Conservation (phyloP, 2,329 filamentous ascomycete genomes). For the Ophiocordyceps camponoti-floridani region DNA sequence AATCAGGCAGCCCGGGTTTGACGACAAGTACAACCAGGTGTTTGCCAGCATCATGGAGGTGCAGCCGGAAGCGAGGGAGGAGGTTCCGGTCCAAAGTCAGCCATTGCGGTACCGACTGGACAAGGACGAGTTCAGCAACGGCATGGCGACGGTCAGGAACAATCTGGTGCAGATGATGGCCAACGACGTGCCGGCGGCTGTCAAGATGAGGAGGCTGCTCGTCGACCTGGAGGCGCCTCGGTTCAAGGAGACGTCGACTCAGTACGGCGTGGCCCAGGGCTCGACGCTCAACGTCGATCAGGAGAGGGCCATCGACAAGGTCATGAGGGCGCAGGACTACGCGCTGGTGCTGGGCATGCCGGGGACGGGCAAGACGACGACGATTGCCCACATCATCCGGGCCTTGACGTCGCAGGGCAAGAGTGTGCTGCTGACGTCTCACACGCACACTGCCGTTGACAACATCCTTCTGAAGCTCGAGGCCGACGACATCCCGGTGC, state of each 20-base stretch:
- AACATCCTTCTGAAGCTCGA: slow-evolving; percentile 91
- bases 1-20: slow-evolving; percentile 56
- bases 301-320: slow-evolving; percentile 70
- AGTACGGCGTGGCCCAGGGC: slow-evolving; percentile 42
- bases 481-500: slow-evolving; percentile 55
- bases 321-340: slow-evolving; percentile 91
- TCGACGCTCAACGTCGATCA: slow-evolving; percentile 75
- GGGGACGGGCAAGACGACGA: slow-evolving; percentile 94
- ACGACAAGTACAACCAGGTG: slow-evolving; percentile 60
- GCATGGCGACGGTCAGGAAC: slow-evolving; percentile 87
- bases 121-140: slow-evolving; percentile 96
- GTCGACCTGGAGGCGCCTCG: slow-evolving; percentile 57
- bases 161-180: slow-evolving; percentile 90
- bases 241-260: slow-evolving; percentile 51
- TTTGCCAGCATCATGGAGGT: slow-evolving; percentile 91
- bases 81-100: slow-evolving; percentile 28
- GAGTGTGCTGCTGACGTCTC: slow-evolving; percentile 82
- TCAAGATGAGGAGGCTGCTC: slow-evolving; percentile 59
- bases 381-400: slow-evolving; percentile 91
- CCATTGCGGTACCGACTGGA: slow-evolving; percentile 68
- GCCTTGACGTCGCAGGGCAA: slow-evolving; percentile 79
- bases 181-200: slow-evolving; percentile 50
- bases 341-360: slow-evolving; percentile 97
- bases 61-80: slow-evolving; percentile 28
- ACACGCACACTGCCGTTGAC: slow-evolving; percentile 95